These are phyloP conservation scores for Dothiorella sarmentorum DNA, from an alignment of 2,329 filamentous ascomycete species.

Conservation along the genomic window DNA sequence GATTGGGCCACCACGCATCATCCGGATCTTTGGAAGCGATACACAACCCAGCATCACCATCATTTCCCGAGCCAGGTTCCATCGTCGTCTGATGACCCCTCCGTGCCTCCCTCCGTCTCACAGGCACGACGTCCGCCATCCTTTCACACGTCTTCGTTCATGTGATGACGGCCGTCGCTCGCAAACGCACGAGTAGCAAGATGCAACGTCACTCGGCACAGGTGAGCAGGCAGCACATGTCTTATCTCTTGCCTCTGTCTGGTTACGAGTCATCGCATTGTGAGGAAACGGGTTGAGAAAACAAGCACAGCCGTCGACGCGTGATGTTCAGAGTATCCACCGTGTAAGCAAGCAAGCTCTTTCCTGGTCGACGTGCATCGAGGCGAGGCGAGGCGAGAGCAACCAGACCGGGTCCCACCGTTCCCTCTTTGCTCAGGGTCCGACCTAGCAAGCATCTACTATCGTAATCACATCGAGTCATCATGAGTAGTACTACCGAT, in stretches of 20 bases:
- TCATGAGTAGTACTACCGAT: too few relatives aligned
- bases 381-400: neutral
- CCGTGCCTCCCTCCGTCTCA: neutral
- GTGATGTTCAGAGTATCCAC: too few relatives aligned
- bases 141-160: neutral
- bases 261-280: neutral
- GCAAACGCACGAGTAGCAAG: neutral
- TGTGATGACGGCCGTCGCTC: neutral
- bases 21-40: too few relatives aligned
- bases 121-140: neutral
- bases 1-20: conserved; percentile 10
- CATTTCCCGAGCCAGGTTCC: neutral
- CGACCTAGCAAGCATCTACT: neutral
- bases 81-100: neutral
- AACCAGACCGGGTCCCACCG: neutral
- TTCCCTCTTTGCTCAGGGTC: conserved; percentile 10
- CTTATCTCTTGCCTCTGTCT: neutral
- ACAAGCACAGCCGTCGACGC: neutral
- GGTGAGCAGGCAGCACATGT: neutral
- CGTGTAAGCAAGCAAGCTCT: too few relatives aligned
- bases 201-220: neutral
- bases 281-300: neutral
- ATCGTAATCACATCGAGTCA: conserved; percentile 16
- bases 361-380: neutral
- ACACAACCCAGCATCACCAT: neutral